phyloP scores from a whole-genome alignment of 2,329 filamentous ascomycete species.

The Escovopsis sp. region DNA sequence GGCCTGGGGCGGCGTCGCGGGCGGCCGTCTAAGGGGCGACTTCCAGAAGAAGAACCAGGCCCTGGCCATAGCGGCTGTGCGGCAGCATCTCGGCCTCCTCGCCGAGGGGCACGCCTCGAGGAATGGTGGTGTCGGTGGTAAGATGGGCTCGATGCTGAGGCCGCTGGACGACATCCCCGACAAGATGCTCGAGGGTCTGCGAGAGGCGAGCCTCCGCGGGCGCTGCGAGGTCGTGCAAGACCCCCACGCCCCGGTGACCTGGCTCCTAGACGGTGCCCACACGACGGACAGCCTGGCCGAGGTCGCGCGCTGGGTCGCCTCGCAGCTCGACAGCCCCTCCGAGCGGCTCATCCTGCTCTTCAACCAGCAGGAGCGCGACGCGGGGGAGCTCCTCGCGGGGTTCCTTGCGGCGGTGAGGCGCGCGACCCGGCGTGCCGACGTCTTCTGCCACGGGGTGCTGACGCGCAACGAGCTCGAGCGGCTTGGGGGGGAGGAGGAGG shows the following conservation, averaged over 20 bases:
- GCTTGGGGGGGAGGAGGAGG: conserved; percentile 14
- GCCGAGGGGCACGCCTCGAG: conserved; percentile 8
- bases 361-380: conserved; percentile 82
- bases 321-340: conserved; percentile 19
- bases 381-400: conserved; percentile 44
- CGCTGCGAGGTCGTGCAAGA: conserved; percentile 54
- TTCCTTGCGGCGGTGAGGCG: conserved; percentile 41
- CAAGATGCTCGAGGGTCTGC: conserved; percentile 48
- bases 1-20: conserved; percentile 27
- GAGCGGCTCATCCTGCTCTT: conserved; percentile 52
- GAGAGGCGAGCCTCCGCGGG: conserved; percentile 53
- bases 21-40: conserved; percentile 27
- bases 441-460: conserved; percentile 64
- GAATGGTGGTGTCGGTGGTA: too few species aligned
- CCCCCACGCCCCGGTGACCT: conserved; percentile 37
- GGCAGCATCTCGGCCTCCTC: conserved; percentile 34
- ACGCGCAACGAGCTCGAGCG: conserved; percentile 49
- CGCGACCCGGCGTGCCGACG: conserved; percentile 19
- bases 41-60: conserved; percentile 46
- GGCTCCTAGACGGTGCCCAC: conserved; percentile 81
- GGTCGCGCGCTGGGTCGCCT: conserved; percentile 62
- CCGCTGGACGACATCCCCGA: conserved; percentile 12
- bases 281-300: conserved; percentile 69
- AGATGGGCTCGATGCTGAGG: too few species aligned
- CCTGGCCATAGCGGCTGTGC: conserved; percentile 39